Evolutionary conservation across 352 stramenopile genomes (phyloP).

Genomic region (Phytophthora pisi): DNA sequence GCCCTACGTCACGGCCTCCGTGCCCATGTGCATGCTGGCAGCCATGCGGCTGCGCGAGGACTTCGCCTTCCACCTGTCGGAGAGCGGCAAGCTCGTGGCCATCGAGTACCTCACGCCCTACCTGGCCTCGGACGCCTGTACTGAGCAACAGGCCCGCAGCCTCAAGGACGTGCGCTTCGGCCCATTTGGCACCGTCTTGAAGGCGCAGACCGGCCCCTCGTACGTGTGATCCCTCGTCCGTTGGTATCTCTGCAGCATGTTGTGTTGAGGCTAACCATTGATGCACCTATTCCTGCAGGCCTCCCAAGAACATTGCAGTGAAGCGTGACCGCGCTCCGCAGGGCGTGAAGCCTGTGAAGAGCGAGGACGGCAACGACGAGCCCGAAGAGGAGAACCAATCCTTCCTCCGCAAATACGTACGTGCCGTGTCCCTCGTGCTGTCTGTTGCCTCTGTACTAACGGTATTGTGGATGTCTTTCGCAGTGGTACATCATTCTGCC

Average conservation of each 20-base stretch:
- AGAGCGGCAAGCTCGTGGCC: slow-evolving; percentile 74
- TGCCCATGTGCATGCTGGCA: slow-evolving; percentile 82
- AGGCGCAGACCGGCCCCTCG: slow-evolving; percentile 65
- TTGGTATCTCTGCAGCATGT: neutral
- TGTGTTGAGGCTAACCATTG: neutral
- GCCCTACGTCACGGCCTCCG: slow-evolving; percentile 73
- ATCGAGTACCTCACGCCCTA: slow-evolving; percentile 85
- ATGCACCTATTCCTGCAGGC: slow-evolving; percentile 30
- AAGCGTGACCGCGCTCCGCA: slow-evolving; percentile 71
- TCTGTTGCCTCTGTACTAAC: slow-evolving; percentile 5
- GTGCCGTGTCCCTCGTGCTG: slow-evolving; percentile 21
- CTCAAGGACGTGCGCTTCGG: slow-evolving; percentile 69
- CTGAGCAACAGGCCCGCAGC: slow-evolving; percentile 59
- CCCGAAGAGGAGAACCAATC: slow-evolving; percentile 72
- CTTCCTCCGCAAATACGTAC: slow-evolving; percentile 87
- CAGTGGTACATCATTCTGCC: slow-evolving; percentile 89
- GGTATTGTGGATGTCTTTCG: slow-evolving; percentile 9
- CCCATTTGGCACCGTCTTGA: slow-evolving; percentile 61
- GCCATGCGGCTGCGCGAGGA: slow-evolving; percentile 80
- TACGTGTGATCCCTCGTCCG: slow-evolving; percentile 33
- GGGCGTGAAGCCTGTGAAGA: slow-evolving; percentile 74
- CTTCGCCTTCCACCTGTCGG: slow-evolving; percentile 81
- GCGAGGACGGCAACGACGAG: slow-evolving; percentile 61
- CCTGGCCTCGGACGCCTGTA: slow-evolving; percentile 42
- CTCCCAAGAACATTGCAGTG: slow-evolving; percentile 63